Percentiles rank a stretch among this genome's conserved stretches.
Conservation (phyloP, 2,329 filamentous ascomycete genomes). For the Sporothrix brunneoviolacea region DNA sequence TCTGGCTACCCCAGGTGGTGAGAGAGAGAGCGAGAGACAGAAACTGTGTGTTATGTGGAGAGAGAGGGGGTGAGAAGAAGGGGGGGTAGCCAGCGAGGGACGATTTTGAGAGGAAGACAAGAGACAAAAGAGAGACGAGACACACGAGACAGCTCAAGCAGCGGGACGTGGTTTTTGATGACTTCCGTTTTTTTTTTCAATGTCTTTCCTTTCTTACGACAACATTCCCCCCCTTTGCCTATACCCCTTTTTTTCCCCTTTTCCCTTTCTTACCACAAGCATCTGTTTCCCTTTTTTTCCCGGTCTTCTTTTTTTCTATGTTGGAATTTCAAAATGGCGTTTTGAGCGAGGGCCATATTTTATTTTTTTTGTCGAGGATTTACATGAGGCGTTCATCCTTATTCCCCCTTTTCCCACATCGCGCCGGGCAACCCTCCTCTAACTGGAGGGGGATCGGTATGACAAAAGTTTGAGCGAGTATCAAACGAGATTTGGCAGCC, state of each 20-base stretch:
- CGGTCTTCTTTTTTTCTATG: conserved; percentile 14
- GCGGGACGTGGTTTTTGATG: conserved; percentile 9
- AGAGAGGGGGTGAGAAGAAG: neutral
- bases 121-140: neutral
- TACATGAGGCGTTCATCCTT: conserved; percentile 8
- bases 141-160: neutral
- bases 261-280: too few relatives aligned
- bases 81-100: neutral
- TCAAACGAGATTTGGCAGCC: neutral
- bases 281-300: conserved; percentile 8
- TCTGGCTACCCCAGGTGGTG: conserved; percentile 65
- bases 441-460: neutral
- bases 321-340: conserved; percentile 3
- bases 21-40: conserved; percentile 24
- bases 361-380: neutral
- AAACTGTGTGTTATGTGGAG: too few relatives aligned
- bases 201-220: neutral
- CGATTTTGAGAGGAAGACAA: too few relatives aligned
- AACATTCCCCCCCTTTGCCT: conserved; percentile 1
- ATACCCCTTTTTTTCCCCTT: neutral
- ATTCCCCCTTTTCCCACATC: neutral
- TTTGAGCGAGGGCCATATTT: conserved; percentile 1
- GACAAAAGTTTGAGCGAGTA: conserved; percentile 6
- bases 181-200: neutral
- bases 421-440: neutral